Base-by-base conservation (phyloP, 441 rosid species). In the Bocquillonia castaneifolia region DNA sequence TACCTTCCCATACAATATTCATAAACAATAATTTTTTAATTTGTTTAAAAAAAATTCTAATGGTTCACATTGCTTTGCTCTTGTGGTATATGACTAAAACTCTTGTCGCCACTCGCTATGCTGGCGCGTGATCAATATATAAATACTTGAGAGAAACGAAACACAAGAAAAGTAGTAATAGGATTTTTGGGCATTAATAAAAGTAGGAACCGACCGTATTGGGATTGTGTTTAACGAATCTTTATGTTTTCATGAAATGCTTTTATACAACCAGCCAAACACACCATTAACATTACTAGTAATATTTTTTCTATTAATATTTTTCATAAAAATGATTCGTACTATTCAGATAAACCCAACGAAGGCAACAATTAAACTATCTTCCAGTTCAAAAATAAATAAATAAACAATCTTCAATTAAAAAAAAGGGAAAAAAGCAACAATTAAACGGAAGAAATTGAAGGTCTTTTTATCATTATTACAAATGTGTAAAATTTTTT, bases 201-300 rank as follows among this genome's bases (percentile, higher is more conserved):
- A 50, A 57, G 32, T 13, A 54, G 15, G 66, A 63, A n/a, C 74
- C 57, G 71, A 66, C 79, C 72, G 39, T 63, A 15, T 69, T 29
- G 75, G 75, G 68, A 75, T 75, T 63, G 57, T 22, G 69, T 36
- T 1, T 37, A 53, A 48, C 37, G 77, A 62, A 78, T 75, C 78
- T 73, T 67, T 59, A 73, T 26, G 63, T 37, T 67, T 8, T 66
- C 23, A 7, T 66, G 13, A 71, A 37, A 17, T 13, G 22, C 29
- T 51, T 6, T 50, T 72, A 25, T 50, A n/a, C 15, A 51, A n/a
- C 55, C 47, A 66, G 37, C 70, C 60, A 64, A 69, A 47, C 63
- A 51, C 31, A n/a, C 25, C 63, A 51, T 47, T 25, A 26, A 1
- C 5, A 5, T 15, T 59, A n/a, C 5, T 28, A 15, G 0, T 12